Percentiles rank a stretch among this genome's conserved stretches.
phyloP scores from a whole-genome alignment of 495 filamentous ascomycete genomes.

The Hypoxylon subgilvum region DNA sequence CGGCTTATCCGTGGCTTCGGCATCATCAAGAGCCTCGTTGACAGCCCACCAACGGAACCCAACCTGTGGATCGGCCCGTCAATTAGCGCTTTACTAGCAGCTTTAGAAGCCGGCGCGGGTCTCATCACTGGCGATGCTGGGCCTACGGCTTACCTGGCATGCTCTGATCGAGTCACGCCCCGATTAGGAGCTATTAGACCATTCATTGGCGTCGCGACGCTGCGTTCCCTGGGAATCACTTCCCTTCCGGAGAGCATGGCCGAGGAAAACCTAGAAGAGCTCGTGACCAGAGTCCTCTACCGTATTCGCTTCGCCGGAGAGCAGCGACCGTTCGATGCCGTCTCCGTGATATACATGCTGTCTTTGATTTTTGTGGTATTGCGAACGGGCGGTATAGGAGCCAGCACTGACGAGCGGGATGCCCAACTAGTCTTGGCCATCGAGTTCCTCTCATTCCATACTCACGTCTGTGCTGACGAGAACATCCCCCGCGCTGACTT shows the following conservation, averaged over 20 bases:
- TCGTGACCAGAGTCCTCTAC: slow-evolving; percentile 88
- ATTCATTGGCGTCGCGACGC: slow-evolving; percentile 86
- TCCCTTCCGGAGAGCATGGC: slow-evolving; percentile 72
- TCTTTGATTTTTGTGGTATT: slow-evolving; percentile 80
- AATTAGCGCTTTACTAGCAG: slow-evolving; percentile 69
- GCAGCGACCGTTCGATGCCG: slow-evolving; percentile 85
- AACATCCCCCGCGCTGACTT: slow-evolving; percentile 77
- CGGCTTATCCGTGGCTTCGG: slow-evolving; percentile 80
- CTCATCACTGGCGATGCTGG: slow-evolving; percentile 79
- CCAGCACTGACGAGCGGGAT: slow-evolving; percentile 76
- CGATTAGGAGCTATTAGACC: slow-evolving; percentile 77
- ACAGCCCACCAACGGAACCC: slow-evolving; percentile 82
- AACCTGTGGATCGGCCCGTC: slow-evolving; percentile 84
- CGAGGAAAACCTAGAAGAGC: slow-evolving; percentile 80
- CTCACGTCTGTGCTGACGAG: slow-evolving; percentile 70
- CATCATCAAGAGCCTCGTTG: slow-evolving; percentile 79
- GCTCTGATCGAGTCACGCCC: slow-evolving; percentile 71
- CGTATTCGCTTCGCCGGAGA: slow-evolving; percentile 87
- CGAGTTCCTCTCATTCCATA: slow-evolving; percentile 90
- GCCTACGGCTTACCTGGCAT: slow-evolving; percentile 78
- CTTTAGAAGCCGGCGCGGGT: slow-evolving; percentile 78
- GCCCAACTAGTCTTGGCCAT: slow-evolving; percentile 85
- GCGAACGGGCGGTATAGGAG: slow-evolving; percentile 75
- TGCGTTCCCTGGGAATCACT: slow-evolving; percentile 75
- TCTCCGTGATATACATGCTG: slow-evolving; percentile 84